Evolutionary conservation across 2,329 filamentous ascomycete species (phyloP).

Genomic region (Colletotrichum simmondsii): DNA sequence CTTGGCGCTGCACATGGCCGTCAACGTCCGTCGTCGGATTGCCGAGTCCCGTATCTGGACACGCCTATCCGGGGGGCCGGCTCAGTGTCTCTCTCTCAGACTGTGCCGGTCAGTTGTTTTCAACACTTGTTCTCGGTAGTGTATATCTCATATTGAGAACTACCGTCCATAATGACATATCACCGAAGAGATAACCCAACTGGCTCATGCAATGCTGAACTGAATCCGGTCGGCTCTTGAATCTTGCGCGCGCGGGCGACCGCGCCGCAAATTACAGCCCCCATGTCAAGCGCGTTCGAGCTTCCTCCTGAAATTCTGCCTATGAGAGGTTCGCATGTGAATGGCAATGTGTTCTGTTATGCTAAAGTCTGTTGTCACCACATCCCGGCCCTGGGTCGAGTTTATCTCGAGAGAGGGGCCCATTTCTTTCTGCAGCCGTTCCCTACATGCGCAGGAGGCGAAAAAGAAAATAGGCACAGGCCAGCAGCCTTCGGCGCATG

Average conservation of each 20-base stretch:
- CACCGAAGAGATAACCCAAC: background rate
- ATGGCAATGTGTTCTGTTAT: background rate
- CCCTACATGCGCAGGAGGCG: background rate
- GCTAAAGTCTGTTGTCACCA: background rate
- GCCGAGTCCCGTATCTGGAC: conserved; percentile 23
- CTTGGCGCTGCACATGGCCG: conserved; percentile 15
- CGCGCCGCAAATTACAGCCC: background rate
- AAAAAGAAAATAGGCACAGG: background rate
- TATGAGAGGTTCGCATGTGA: conserved; percentile 11
- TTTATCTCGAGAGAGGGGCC: conserved; percentile 8
- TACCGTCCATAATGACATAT: background rate
- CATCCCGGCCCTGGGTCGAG: background rate
- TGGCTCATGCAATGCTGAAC: background rate
- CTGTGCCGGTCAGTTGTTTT: background rate
- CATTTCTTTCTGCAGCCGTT: conserved; percentile 9
- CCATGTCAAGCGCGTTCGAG: background rate
- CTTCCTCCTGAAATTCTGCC: background rate
- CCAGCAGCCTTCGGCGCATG: background rate
- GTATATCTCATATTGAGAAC: background rate
- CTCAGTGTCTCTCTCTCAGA: background rate
- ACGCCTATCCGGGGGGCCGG: conserved; percentile 21
- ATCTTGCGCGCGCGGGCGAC: background rate
- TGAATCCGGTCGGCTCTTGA: background rate
- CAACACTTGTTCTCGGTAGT: background rate
- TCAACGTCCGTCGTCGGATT: conserved; percentile 2